Percentiles rank a stretch among this genome's conserved stretches.
phyloP scores from a whole-genome alignment of 2,329 filamentous ascomycete species.

The Monilinia fructigena region DNA sequence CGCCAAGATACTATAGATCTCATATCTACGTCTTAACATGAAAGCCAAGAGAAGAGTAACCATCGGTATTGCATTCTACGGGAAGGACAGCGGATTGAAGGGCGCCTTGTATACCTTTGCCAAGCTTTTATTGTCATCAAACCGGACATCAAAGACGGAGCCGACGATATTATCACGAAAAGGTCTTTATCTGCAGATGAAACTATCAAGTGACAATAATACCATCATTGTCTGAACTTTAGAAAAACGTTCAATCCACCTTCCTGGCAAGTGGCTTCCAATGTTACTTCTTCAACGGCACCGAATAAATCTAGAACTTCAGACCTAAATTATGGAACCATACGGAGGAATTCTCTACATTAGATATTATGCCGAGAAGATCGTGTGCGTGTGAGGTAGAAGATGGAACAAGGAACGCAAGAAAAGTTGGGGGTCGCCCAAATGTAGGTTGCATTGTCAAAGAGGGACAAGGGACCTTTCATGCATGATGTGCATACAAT shows the following conservation, averaged over 20 bases:
- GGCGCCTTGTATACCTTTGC: conserved; percentile 20
- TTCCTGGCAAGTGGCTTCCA: conserved; percentile 3
- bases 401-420: neutral
- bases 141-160: conserved; percentile 3
- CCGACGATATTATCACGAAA: conserved; percentile 17
- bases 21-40: conserved; percentile 13
- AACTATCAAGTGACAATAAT: neutral
- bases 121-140: conserved; percentile 9
- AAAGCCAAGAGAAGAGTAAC: conserved; percentile 22
- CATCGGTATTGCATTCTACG: conserved; percentile 12
- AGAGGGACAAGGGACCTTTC: conserved; percentile 3
- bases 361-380: conserved; percentile 11
- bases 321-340: neutral
- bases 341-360: conserved; percentile 8
- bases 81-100: conserved; percentile 16
- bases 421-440: neutral
- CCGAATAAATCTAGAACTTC: conserved; percentile 12
- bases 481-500: conserved; percentile 3
- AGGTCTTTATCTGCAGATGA: neutral
- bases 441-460: conserved; percentile 2
- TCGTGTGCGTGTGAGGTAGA: conserved; percentile 1
- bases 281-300: conserved; percentile 7
- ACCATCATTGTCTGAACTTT: neutral
- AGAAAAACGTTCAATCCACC: neutral
- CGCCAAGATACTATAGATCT: conserved; percentile 20